Base-by-base conservation (phyloP, 106 monocot genomes). In the Cymbidium sinense region DNA sequence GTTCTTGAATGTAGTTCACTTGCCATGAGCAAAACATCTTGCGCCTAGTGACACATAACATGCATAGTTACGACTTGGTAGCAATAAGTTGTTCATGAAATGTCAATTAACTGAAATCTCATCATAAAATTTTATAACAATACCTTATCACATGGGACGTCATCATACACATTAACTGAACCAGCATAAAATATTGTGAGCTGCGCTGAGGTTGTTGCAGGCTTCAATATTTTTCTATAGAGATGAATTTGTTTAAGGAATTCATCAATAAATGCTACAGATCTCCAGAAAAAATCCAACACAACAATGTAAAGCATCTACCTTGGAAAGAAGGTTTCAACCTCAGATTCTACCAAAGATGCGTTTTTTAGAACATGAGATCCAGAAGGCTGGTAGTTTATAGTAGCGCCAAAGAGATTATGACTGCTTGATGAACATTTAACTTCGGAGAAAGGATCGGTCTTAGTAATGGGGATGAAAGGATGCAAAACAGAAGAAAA, bases 101-200 rank as follows among this genome's bases (percentile, higher is more conserved):
- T 5, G 25, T 1, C 35, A 7, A 67, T 43, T 28, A 75, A 36
- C 5, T 36, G 36, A 36, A 36, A 36, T 36, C 7, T 39, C 37
- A 3, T 39, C 37, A n/a, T 39, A 39, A 39, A 39, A 39, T 39
- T 3, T 7, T 10, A 7, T 43, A 43, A 9, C 43, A 43, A 86
- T 29, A 95, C 91, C 95, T 91, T 95, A 11, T 95, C 95, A 52
- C 83, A 50, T 36, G 91, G 84, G 36, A 91, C 81, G 51, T 94
- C 83, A 70, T 94, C 86, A 73, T 81, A 89, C 1, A 91, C 91
- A 80, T 83, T 86, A 73, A 95, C 87, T 21, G 82, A 50, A 37
- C 95, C 95, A 4, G 44, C 85, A 51, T 91, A 95, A 64, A 95
- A 95, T 73, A 95, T 88, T 10, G 91, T 95, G 36, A 95, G 70